Conservation (phyloP, 495 filamentous ascomycete species). For the Amphirosellinia nigrospora region DNA sequence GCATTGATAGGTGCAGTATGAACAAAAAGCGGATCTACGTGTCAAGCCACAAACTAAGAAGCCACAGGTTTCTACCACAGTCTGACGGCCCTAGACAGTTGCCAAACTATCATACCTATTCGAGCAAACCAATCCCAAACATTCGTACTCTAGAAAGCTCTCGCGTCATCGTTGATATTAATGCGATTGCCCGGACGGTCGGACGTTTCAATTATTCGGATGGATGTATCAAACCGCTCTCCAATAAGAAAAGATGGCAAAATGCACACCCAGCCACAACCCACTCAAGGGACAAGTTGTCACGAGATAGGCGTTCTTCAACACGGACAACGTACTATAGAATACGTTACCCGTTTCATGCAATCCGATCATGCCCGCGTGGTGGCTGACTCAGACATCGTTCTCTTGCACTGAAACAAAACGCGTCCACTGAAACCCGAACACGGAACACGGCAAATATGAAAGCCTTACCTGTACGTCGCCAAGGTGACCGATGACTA, state of each 20-base stretch:
- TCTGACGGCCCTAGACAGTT: no score
- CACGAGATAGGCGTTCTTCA: background rate
- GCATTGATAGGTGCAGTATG: no score
- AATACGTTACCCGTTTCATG: slow-evolving; percentile 11
- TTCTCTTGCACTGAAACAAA: background rate
- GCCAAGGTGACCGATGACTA: background rate
- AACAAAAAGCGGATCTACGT: no score
- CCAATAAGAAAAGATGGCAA: no score
- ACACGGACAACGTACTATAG: no score
- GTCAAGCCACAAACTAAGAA: slow-evolving; percentile 7
- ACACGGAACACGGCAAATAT: background rate
- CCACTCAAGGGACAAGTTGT: background rate
- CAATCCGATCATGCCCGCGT: slow-evolving; percentile 9
- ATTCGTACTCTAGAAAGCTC: background rate
- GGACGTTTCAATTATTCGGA: background rate
- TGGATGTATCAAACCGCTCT: background rate
- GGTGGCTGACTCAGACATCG: background rate
- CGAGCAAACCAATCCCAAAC: background rate
- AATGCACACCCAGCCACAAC: background rate
- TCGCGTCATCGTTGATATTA: background rate
- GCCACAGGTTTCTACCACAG: background rate
- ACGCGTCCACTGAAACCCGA: background rate
- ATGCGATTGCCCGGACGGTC: background rate
- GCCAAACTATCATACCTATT: no score
- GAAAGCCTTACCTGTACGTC: background rate